Conservation (phyloP, 495 filamentous ascomycete species). For the Durotheca rogersii region DNA sequence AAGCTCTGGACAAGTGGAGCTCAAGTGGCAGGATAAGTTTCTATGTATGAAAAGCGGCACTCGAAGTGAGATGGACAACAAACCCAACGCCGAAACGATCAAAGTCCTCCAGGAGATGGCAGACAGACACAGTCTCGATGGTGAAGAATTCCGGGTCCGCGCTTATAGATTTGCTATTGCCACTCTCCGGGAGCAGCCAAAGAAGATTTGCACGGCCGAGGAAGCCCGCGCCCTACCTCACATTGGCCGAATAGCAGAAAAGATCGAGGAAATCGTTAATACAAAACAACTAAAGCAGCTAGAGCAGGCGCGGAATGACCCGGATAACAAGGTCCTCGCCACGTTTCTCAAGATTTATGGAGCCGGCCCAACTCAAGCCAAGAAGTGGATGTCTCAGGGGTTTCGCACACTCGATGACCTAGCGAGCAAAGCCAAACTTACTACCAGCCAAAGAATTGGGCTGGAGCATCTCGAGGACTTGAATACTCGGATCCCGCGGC, state of each 20-base stretch:
- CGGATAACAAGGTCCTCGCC: slow-evolving; percentile 61
- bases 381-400: slow-evolving; percentile 76
- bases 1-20: neutral
- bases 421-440: slow-evolving; percentile 61
- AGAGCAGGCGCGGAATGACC: slow-evolving; percentile 64
- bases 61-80: slow-evolving; percentile 31
- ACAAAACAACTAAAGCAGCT: slow-evolving; percentile 76
- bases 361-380: slow-evolving; percentile 69
- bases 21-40: slow-evolving; percentile 41
- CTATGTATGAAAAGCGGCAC: slow-evolving; percentile 47
- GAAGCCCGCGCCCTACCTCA: slow-evolving; percentile 68
- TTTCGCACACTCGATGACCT: slow-evolving; percentile 75
- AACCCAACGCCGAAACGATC: slow-evolving; percentile 74
- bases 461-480: slow-evolving; percentile 84
- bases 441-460: slow-evolving; percentile 72
- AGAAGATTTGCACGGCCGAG: slow-evolving; percentile 64
- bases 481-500: slow-evolving; percentile 74
- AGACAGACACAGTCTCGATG: slow-evolving; percentile 71
- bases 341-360: slow-evolving; percentile 78
- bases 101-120: slow-evolving; percentile 79
- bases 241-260: slow-evolving; percentile 77
- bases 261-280: slow-evolving; percentile 85
- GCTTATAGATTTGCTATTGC: slow-evolving; percentile 81
- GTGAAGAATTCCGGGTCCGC: slow-evolving; percentile 76
- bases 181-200: slow-evolving; percentile 65